These are phyloP conservation scores for Pholiota molesta DNA, from an alignment of 768 basidiomycete genomes.

Conservation along the genomic window DNA sequence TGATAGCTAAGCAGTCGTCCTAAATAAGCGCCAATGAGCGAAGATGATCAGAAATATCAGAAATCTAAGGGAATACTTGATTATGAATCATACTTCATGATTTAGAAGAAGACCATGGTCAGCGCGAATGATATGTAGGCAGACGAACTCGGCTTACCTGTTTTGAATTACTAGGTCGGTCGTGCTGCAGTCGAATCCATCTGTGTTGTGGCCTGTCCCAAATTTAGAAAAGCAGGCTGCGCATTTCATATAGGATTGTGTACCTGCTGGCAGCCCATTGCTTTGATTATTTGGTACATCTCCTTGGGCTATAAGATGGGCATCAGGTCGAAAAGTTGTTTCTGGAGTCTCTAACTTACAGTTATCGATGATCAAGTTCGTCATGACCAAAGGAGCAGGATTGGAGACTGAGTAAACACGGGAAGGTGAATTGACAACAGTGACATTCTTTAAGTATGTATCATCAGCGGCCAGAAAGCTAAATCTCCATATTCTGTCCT, in stretches of 20 bases:
- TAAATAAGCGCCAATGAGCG: constrained; percentile 7
- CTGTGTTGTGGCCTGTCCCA: constrained; percentile 42
- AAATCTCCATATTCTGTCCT: neutral
- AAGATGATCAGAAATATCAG: neutral
- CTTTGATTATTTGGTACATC: constrained; percentile 55
- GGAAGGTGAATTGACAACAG: constrained; percentile 44
- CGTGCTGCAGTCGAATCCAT: constrained; percentile 50
- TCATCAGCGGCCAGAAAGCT: neutral
- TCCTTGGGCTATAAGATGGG: constrained; percentile 45
- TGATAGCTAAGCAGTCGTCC: constrained; percentile 69
- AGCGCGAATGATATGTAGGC: neutral
- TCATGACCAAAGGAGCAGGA: constrained; percentile 44
- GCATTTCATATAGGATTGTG: neutral
- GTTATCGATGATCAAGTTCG: constrained; percentile 54
- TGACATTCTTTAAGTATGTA: constrained; percentile 34
- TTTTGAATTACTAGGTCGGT: constrained; percentile 42
- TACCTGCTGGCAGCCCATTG: constrained; percentile 33
- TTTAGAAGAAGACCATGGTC: neutral
- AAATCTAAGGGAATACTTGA: constrained; percentile 30
- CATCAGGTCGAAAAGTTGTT: neutral
- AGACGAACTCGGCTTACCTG: constrained; percentile 30
- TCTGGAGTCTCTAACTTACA: constrained; percentile 37
- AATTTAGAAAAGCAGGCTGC: neutral
- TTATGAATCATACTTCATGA: constrained; percentile 35
- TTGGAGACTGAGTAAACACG: constrained; percentile 44